Evolutionary conservation across 2,329 filamentous ascomycete species (phyloP), one percentile per base, ranked within the genome.

Genomic region (Alternaria panax): DNA sequence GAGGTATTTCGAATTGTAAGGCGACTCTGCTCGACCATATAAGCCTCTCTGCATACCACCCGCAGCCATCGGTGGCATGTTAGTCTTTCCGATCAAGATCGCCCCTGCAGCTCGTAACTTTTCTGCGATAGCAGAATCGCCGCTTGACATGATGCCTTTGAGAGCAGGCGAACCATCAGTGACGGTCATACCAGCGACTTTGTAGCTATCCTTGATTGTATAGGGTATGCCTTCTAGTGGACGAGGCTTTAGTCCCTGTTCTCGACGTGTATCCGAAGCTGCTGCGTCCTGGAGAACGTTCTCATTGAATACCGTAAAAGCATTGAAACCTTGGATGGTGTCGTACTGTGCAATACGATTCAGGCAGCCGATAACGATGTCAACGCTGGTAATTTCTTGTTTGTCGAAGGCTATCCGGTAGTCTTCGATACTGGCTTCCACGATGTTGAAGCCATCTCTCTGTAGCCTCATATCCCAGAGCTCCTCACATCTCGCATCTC

Each of bases 31-130:
- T 2, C 85, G 78, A 0, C 86, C 85, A 59, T 86, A 86, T 0
- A 85, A 62, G 0, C 86, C 86, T 7, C 86, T 78, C 59, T 87
- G 85, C 80, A 86, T 86, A 0, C 86, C 86, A 0, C 85, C 85
- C 22, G 82, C 81, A 11, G 85, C 86, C 84, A 87, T 86, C 0
- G 86, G 82, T 0, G 84, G 86, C 82, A 87, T 86, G 56, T 88
- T 88, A 0, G 86, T 87, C 43, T 82, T 80, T 0, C 86, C 86
- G 0, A 87, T 75, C 20, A 86, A 70, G 1, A 87, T 75, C 0
- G 80, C 83, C 1, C 85, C 85, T 1, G 83, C 82, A 27, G 80
- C 75, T 4, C 81, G 78, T 6, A 88, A 74, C 9, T 75, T 73
- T 11, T 78, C 65, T 0, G 85, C 84, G 6, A 82, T 81, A 3